Evolutionary conservation across 2,329 filamentous ascomycete genomes (phyloP).

Genomic region (Clarireedia homoeocarpa): DNA sequence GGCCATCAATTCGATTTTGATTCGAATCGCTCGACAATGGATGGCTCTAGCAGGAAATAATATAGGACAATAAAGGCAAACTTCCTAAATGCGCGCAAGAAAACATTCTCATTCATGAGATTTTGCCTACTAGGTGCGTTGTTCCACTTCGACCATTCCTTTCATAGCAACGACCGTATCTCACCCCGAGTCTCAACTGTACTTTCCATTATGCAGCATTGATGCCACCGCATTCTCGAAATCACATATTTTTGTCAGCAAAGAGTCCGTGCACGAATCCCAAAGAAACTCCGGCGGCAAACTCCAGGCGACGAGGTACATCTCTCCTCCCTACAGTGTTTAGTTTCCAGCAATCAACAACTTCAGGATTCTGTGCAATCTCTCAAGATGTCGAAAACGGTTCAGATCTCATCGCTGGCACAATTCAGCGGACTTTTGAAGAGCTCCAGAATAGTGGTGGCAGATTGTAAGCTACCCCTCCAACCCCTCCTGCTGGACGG

Average conservation of each 20-base stretch:
- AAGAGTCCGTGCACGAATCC: not conserved
- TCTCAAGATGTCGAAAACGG: conserved; percentile 28
- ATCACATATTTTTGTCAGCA: not conserved
- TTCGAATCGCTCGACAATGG: too few species aligned
- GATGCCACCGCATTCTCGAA: not conserved
- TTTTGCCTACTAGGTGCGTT: too few species aligned
- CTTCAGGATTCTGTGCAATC: not conserved
- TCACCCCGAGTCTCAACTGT: too few species aligned
- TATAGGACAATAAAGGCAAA: too few species aligned
- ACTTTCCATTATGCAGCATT: not conserved
- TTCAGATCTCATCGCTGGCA: conserved; percentile 44
- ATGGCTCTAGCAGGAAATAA: too few species aligned
- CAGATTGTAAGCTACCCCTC: conserved; percentile 65
- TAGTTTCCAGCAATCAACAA: not conserved
- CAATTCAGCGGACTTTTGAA: conserved; percentile 63
- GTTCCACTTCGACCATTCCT: too few species aligned
- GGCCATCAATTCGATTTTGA: too few species aligned
- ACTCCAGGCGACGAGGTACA: not conserved
- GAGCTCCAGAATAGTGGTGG: conserved; percentile 71
- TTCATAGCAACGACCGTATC: too few species aligned
- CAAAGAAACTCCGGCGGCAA: conserved; percentile 1
- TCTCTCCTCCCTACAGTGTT: not conserved
- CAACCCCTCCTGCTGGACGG: conserved; percentile 18
- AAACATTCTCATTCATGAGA: too few species aligned
- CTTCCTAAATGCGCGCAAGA: too few species aligned